Evolutionary conservation across 208 protist genomes (phyloP), one percentile per base, ranked within the genome.

Genomic region (Trypanosoma conorhini): DNA sequence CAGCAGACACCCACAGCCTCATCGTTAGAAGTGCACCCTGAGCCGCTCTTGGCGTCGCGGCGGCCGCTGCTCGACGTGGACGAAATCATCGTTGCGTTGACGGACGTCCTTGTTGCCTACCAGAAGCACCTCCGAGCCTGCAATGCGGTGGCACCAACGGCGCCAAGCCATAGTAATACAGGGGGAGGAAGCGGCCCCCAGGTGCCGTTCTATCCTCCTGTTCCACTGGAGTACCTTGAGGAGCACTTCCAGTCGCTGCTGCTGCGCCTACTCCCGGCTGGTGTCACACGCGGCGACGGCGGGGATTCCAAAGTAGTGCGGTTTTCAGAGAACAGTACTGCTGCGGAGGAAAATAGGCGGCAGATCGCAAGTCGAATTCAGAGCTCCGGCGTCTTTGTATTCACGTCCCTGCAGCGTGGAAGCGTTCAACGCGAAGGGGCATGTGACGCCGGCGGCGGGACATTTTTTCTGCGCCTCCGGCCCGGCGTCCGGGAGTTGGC

Each of bases 401-500:
- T 74, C n/a, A 13, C 60, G 1, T 22, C 61, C 8, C 13, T 21
- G 10, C n/a, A 42, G 48, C 60, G 30, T 38, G 19, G 26, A 50
- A 22, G 0, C 5, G 3, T 58, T 46, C 56, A 57, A 64, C 33
- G 44, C n/a, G 42, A 55, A 42, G 56, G 42, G 10, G 40, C 55
- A 15, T 44, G 22, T 42, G 42, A 26, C n/a, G 40, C 30, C 9
- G 40, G 44, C 22, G 31, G 21, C 10, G 51, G 38, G 0, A 42
- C 3, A 2, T 42, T 67, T 59, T 22, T 62, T 40, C 48, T 74
- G 31, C 68, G 68, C 50, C 0, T 74, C 24, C 54, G 35, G 44
- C 64, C 71, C 9, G 71, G 71, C 9, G 71, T 76, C 8, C 38
- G 68, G 52, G 71, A 76, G 33, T 56, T 76, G 57, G 62, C 64